Evolutionary conservation across 306 rosid genomes (phyloP).

Genomic region (Betula pendula): DNA sequence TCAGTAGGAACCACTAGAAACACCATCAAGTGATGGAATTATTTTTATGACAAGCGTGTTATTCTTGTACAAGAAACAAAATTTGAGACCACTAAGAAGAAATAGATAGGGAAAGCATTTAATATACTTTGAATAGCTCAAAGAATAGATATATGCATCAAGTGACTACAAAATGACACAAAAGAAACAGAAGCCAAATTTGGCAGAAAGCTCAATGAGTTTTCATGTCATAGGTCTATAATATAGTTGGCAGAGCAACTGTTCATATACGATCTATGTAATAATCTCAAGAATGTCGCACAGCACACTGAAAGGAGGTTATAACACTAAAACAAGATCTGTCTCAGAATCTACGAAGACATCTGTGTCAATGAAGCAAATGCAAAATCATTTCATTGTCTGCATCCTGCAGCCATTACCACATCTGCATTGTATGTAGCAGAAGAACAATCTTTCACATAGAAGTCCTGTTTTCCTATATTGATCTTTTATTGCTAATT

Average conservation of each 20-base stretch:
- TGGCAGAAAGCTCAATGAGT: not conserved
- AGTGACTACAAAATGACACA: not conserved
- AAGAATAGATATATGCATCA: not conserved
- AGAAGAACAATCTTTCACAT: constrained; percentile 3
- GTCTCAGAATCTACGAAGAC: not conserved
- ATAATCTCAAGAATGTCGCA: not conserved
- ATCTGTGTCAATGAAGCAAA: not conserved
- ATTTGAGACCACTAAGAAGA: not conserved
- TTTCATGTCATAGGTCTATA: not conserved
- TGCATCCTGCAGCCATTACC: not conserved
- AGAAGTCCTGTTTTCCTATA: not conserved
- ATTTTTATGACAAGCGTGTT: not conserved
- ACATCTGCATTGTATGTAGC: not conserved
- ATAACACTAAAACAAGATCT: not conserved
- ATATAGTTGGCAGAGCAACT: not conserved
- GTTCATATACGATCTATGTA: not conserved
- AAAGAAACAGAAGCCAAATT: not conserved
- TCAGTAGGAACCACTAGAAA: not conserved
- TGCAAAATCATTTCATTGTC: not conserved
- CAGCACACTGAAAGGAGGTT: not conserved
- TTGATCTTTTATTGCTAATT: too few relatives aligned
- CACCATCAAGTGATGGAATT: not conserved
- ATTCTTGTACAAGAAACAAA: not conserved
- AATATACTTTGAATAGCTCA: not conserved
- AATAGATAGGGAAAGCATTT: not conserved